Percentiles rank a stretch among this genome's conserved stretches.
Conservation (phyloP, 768 basidiomycete species). For the Mycena indigotica region DNA sequence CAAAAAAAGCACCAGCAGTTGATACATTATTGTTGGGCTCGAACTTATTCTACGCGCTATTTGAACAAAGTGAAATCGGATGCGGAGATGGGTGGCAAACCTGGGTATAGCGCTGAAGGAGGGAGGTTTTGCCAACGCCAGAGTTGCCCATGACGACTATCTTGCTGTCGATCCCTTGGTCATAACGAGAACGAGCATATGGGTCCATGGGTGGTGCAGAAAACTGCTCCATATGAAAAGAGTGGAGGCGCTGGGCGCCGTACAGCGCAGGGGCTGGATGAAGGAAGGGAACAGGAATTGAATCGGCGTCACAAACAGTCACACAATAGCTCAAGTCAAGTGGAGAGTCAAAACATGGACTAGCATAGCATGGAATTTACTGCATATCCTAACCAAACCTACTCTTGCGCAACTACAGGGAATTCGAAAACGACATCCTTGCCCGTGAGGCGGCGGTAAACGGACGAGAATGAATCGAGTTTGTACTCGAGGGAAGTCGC, state of each 20-base stretch:
- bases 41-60: conserved; percentile 90
- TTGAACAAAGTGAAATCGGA: conserved; percentile 37
- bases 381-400: conserved; percentile 37
- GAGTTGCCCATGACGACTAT: conserved; percentile 93
- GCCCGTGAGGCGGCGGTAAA: conserved; percentile 93
- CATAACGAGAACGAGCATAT: conserved; percentile 68
- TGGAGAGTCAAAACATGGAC: neutral
- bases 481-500: conserved; percentile 99
- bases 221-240: conserved; percentile 56
- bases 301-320: too few relatives aligned
- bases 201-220: conserved; percentile 55
- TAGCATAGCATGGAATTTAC: neutral
- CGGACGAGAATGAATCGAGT: conserved; percentile 97
- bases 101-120: conserved; percentile 80
- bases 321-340: neutral
- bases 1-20: conserved; percentile 91
- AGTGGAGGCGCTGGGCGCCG: conserved; percentile 15
- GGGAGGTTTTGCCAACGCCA: conserved; percentile 87
- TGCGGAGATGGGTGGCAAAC: neutral
- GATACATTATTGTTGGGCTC: conserved; percentile 86
- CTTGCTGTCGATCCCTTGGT: conserved; percentile 90
- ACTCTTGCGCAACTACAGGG: conserved; percentile 75
- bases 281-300: neutral
- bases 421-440: conserved; percentile 97
- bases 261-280: conserved; percentile 19